These are phyloP conservation scores for Claviceps pazoutovae DNA, from an alignment of 2,329 filamentous ascomycete genomes.

Conservation along the genomic window DNA sequence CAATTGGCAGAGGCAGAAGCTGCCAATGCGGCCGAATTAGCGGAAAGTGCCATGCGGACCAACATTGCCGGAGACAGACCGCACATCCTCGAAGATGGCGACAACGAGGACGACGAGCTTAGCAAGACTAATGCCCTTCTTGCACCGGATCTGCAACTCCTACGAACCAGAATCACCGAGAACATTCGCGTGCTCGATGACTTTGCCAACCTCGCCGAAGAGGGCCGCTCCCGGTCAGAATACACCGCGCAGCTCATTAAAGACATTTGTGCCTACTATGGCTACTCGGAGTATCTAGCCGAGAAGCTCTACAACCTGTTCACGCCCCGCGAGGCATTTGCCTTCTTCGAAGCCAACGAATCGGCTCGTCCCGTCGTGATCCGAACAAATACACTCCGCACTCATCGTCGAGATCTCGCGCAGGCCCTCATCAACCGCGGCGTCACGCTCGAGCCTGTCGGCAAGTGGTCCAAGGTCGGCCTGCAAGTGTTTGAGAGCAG, in stretches of 20 bases:
- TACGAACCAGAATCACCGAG: conserved; percentile 82
- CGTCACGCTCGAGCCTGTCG: conserved; percentile 89
- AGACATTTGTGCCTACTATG: conserved; percentile 93
- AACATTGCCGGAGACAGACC: conserved; percentile 75
- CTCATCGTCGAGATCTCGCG: conserved; percentile 64
- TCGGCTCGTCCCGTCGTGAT: conserved; percentile 86
- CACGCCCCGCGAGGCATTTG: conserved; percentile 83
- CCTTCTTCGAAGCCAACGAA: conserved; percentile 98
- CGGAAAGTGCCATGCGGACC: conserved; percentile 76
- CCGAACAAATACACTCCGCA: conserved; percentile 86
- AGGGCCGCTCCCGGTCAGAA: conserved; percentile 69
- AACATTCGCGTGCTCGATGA: conserved; percentile 84
- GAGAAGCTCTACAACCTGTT: conserved; percentile 93
- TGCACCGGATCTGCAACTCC: conserved; percentile 77
- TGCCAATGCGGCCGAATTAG: conserved; percentile 72
- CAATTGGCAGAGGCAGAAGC: conserved; percentile 65
- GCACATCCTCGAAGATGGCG: conserved; percentile 50
- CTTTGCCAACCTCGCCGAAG: conserved; percentile 68
- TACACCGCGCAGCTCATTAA: conserved; percentile 77
- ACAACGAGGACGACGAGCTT: conserved; percentile 42
- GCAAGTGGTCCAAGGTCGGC: conserved; percentile 97
- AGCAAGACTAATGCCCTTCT: conserved; percentile 50
- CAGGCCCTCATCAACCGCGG: conserved; percentile 91
- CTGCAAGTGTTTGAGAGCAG: conserved; percentile 90
- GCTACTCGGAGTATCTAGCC: conserved; percentile 87